Percentiles rank a stretch among this genome's conserved stretches.
phyloP scores from a whole-genome alignment of 2,329 filamentous ascomycete genomes.

The Davidsoniella australis region DNA sequence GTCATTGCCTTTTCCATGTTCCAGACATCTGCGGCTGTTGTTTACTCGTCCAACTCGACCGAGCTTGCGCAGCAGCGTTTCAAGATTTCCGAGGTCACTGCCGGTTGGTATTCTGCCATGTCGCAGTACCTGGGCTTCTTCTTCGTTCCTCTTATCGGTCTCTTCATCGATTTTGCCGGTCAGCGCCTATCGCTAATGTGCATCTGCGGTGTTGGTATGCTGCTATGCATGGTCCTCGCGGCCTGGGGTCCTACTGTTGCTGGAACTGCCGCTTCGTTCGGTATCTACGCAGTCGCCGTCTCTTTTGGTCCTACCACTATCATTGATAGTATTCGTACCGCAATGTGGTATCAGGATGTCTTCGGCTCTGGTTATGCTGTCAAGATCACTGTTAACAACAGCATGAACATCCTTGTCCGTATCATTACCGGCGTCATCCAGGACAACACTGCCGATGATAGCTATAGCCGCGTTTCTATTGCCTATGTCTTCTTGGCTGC shows the following conservation, averaged over 20 bases:
- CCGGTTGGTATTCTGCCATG: slow-evolving; percentile 43
- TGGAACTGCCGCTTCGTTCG: slow-evolving; percentile 42
- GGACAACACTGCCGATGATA: slow-evolving; percentile 34
- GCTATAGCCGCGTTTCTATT: slow-evolving; percentile 36
- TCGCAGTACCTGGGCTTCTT: slow-evolving; percentile 41
- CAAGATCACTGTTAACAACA: slow-evolving; percentile 46
- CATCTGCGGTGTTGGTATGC: slow-evolving; percentile 32
- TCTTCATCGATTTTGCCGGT: slow-evolving; percentile 39
- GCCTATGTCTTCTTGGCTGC: slow-evolving; percentile 38
- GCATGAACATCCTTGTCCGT: slow-evolving; percentile 42
- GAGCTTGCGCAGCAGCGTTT: slow-evolving; percentile 44
- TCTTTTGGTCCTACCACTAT: slow-evolving; percentile 40
- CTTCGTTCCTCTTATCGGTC: slow-evolving; percentile 35
- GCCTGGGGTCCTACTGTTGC: slow-evolving; percentile 30
- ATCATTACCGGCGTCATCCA: slow-evolving; percentile 41
- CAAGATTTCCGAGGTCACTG: slow-evolving; percentile 33
- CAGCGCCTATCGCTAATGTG: slow-evolving; percentile 36
- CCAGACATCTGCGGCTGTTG: slow-evolving; percentile 35
- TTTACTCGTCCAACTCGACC: slow-evolving; percentile 41
- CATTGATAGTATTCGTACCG: slow-evolving; percentile 42
- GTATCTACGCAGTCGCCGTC: slow-evolving; percentile 38
- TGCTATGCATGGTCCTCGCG: slow-evolving; percentile 35
- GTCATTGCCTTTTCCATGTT: slow-evolving; percentile 38
- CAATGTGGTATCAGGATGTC: slow-evolving; percentile 40
- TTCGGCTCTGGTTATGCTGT: slow-evolving; percentile 43